Evolutionary conservation across 495 filamentous ascomycete species (phyloP), one percentile per base, ranked within the genome.

Genomic region (Coniosporium apollinis): DNA sequence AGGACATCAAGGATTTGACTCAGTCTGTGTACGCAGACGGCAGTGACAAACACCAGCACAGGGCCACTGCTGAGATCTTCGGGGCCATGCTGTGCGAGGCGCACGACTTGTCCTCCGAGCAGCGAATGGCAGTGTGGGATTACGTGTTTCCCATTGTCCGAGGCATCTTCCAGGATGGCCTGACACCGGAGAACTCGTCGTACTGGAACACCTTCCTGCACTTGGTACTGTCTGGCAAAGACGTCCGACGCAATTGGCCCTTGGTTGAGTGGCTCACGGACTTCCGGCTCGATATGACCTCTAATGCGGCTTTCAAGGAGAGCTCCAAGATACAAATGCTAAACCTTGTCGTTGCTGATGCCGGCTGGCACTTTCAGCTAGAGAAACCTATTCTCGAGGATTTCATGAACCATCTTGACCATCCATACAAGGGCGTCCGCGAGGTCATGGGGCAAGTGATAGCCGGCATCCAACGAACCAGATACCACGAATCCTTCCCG

Each of bases 251-350:
- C 34, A 72, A 72, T 3, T 83, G 77, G 69, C 91, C 92, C 34
- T 61, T 99, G 37, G 69, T 92, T 18, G 79, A 86, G 41, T 79
- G 75, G 64, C 66, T 99, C 22, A 72, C 75, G 9, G 71, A 74
- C 40, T 94, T 93, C 68, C 69, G 81, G 21, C 63, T 99, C 14
- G 89, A 99, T 48, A 87, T 94, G 79, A 59, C 71, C 16, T 94
- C 87, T 0, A 94, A 96, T 54, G 89, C 89, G 3, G 89, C 89
- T 7, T 99, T 99, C 69, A 99, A 99, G 56, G 91, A 99, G 47
- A 94, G 86, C 38, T 85, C 86, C 3, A 94, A 94, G 59, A 80
- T 99, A 28, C 79, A 89, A 45, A 67, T 96, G 10, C 63, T 99
- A 22, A 80, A 93, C 45, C 82, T 92, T 44, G 75, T 76, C 41